Evolutionary conservation across 106 monocot species (phyloP), one percentile per base, ranked within the genome.

Genomic region (Dioscorea zingiberensis): DNA sequence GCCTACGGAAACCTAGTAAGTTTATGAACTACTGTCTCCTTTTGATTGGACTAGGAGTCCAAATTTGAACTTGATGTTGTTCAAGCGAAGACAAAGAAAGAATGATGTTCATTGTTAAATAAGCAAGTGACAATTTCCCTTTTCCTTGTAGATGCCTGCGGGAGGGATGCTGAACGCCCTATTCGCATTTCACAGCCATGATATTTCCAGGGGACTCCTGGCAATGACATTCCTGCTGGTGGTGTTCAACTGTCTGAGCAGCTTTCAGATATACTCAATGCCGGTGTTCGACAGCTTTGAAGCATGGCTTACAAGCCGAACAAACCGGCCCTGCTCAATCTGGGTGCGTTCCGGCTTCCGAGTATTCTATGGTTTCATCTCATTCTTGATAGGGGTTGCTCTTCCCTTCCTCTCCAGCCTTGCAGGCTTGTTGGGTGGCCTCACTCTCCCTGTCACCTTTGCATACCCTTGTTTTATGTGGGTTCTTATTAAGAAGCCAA

Each of bases 401-500:
- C 67, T 90, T 30, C 90, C 90, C 14, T 94, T 94, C 44, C 90
- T 94, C 48, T 87, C 94, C 1, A 90, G 94, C 61, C 61, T 94
- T 45, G 94, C 94, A 16, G 94, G 94, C 18, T 73, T 94, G 21
- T 54, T 94, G 62, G 94, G 94, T 60, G 94, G 94, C 18, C 80
- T 94, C 47, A 94, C 90, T 17, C 82, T 94, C 19, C 94, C 94
- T 4, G 94, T 94, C n/a, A 94, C 94, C 18, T 94, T 94, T 69
- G 87, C 94, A 1, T 95, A 95, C 57, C 91, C 94, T 17, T 95
- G 91, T 61, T 91, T 95, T 74, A 95, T 95, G 94, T 95, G 94
- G 94, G 85, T 88, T 17, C 85, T 87, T 46, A 80, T 95, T 59
- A 94, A 91, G 80, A 94, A 87, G 68, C 94, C 94, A 27, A 59